Conservation (phyloP, 352 stramenopile species). For the Phytopythium mirpurense region DNA sequence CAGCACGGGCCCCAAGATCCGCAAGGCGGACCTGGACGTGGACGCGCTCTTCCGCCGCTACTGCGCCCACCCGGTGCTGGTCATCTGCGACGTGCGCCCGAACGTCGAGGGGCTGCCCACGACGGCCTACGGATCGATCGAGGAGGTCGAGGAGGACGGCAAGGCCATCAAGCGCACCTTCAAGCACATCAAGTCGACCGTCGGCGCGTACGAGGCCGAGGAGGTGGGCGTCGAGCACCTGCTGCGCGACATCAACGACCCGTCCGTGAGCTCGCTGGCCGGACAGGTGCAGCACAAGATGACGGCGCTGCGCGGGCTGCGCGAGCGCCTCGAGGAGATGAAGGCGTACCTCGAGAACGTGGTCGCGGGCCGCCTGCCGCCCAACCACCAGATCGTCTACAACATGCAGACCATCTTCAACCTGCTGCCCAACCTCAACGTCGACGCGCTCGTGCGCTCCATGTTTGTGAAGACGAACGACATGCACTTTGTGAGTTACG, state of each 20-base stretch:
- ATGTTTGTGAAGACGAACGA: slow-evolving; percentile 99
- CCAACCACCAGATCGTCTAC: slow-evolving; percentile 95
- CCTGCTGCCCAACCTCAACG: slow-evolving; percentile 98
- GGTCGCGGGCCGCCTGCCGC: slow-evolving; percentile 62
- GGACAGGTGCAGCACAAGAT: slow-evolving; percentile 98
- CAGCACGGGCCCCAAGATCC: slow-evolving; percentile 96
- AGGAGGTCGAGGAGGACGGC: slow-evolving; percentile 95
- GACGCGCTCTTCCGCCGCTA: slow-evolving; percentile 95
- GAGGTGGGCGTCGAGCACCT: slow-evolving; percentile 98
- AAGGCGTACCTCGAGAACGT: slow-evolving; percentile 97
- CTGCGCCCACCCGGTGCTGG: slow-evolving; percentile 94
- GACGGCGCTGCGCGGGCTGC: slow-evolving; percentile 91
- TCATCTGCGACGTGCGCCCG: slow-evolving; percentile 98
- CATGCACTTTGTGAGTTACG: slow-evolving; percentile 94
- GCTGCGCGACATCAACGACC: slow-evolving; percentile 99
- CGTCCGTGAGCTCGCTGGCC: slow-evolving; percentile 97
- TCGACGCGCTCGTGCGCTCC: slow-evolving; percentile 94
- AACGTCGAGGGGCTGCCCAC: slow-evolving; percentile 95
- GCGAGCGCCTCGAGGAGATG: slow-evolving; percentile 96
- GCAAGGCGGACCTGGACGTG: slow-evolving; percentile 93
- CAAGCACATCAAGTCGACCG: slow-evolving; percentile 95
- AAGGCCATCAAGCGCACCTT: slow-evolving; percentile 97
- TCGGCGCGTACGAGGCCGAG: slow-evolving; percentile 95
- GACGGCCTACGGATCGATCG: slow-evolving; percentile 96
- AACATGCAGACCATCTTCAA: slow-evolving; percentile 99